Percentiles rank a stretch among this genome's conserved stretches.
Conservation (phyloP, 768 basidiomycete genomes). For the Boletus insuetus region DNA sequence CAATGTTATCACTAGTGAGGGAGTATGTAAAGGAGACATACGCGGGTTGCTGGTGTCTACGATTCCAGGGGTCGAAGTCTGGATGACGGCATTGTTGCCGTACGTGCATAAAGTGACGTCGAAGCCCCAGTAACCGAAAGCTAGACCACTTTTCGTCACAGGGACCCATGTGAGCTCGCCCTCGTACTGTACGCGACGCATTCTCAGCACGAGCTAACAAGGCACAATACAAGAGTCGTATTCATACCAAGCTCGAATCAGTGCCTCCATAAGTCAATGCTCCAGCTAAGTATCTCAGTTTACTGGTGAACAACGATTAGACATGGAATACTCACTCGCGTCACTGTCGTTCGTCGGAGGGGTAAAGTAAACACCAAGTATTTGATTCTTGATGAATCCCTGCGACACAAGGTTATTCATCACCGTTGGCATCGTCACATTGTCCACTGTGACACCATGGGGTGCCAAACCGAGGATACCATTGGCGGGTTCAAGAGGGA, state of each 20-base stretch:
- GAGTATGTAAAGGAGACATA: background rate
- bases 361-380: conserved; percentile 22
- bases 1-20: background rate
- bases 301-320: background rate
- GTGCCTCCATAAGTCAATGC: conserved; percentile 25
- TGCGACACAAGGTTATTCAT: conserved; percentile 25
- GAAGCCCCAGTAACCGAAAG: conserved; percentile 29
- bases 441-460: conserved; percentile 15
- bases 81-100: conserved; percentile 12
- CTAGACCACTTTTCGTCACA: conserved; percentile 25
- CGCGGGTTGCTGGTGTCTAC: conserved; percentile 27
- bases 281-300: conserved; percentile 16
- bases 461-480: conserved; percentile 30
- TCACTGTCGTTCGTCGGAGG: conserved; percentile 16
- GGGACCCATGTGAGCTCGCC: conserved; percentile 23
- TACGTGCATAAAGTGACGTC: conserved; percentile 21
- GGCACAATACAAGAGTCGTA: background rate
- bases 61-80: conserved; percentile 23
- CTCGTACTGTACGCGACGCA: conserved; percentile 13
- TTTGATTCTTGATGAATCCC: conserved; percentile 8
- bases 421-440: conserved; percentile 20
- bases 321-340: conserved; percentile 9
- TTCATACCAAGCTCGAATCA: conserved; percentile 16
- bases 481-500: conserved; percentile 13
- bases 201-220: background rate